Conservation (phyloP, 805 yeast genomes). For the Yarrowia sp. region DNA sequence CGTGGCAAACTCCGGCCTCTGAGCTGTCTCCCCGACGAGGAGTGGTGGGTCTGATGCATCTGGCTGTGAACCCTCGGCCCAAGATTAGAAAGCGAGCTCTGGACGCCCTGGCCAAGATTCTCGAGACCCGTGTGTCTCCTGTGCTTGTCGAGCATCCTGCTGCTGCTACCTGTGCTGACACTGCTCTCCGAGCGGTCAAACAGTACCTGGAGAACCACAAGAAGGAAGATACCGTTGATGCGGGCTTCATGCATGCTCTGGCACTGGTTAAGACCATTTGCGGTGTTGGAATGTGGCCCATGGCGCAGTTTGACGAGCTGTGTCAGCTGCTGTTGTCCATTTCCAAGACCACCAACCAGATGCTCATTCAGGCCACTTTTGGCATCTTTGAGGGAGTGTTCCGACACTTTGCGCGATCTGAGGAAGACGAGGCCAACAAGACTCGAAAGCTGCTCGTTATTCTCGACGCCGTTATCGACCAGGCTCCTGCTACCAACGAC, state of each 20-base stretch:
- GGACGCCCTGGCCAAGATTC: constrained; percentile 70
- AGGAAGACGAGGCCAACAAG: constrained; percentile 44
- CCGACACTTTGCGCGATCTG: constrained; percentile 56
- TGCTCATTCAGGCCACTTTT: constrained; percentile 75
- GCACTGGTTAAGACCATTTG: constrained; percentile 73
- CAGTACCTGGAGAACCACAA: constrained; percentile 41
- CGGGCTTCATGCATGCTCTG: constrained; percentile 67
- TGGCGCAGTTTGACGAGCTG: constrained; percentile 59
- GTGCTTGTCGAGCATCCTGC: constrained; percentile 79
- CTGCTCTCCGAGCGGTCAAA: constrained; percentile 56
- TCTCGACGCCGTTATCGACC: constrained; percentile 66
- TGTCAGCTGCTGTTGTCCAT: constrained; percentile 74
- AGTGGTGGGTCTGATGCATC: constrained; percentile 67
- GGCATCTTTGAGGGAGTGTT: constrained; percentile 79
- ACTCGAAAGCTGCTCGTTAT: constrained; percentile 61
- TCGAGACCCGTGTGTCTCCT: constrained; percentile 68
- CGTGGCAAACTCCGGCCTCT: constrained; percentile 57
- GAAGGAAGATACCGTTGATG: constrained; percentile 42
- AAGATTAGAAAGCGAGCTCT: constrained; percentile 93
- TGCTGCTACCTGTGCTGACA: constrained; percentile 62
- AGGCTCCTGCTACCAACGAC: constrained; percentile 80
- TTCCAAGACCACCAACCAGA: constrained; percentile 81
- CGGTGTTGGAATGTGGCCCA: constrained; percentile 79
- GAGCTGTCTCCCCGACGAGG: constrained; percentile 72
- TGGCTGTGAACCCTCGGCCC: constrained; percentile 84